A percentile compares a stretch with the other conserved stretches of the same genome.
Conservation (phyloP, 2,329 filamentous ascomycete genomes). For the Xylariaceae sp. region DNA sequence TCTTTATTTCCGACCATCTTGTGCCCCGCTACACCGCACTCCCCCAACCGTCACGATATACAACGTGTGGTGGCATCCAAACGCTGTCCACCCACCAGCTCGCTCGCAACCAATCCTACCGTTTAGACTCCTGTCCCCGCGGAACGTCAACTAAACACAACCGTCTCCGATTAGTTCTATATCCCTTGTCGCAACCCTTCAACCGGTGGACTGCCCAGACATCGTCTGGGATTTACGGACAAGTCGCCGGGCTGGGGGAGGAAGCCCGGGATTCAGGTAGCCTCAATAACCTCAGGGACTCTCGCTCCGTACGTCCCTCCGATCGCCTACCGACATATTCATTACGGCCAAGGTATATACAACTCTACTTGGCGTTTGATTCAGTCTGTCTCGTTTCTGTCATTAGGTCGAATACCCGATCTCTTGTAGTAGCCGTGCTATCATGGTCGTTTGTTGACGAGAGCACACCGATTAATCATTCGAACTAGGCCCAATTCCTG, state of each 20-base stretch:
- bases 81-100: constrained; percentile 11
- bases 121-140: constrained; percentile 16
- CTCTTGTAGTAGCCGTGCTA: constrained; percentile 24
- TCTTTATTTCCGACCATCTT: constrained; percentile 3
- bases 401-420: constrained; percentile 23
- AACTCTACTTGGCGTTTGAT: constrained; percentile 6
- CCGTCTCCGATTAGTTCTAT: constrained; percentile 7
- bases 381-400: constrained; percentile 11
- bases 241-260: constrained; percentile 4
- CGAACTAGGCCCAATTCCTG: constrained; percentile 26
- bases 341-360: constrained; percentile 3
- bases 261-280: constrained; percentile 6
- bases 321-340: background rate
- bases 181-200: constrained; percentile 4
- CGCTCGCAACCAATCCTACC: constrained; percentile 24
- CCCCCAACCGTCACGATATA: constrained; percentile 13
- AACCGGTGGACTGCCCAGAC: constrained; percentile 1
- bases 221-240: constrained; percentile 6
- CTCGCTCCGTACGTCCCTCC: background rate
- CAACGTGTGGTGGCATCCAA: constrained; percentile 27
- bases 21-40: constrained; percentile 17
- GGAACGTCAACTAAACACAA: constrained; percentile 19
- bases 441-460: constrained; percentile 27
- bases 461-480: constrained; percentile 22
- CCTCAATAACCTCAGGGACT: background rate